Base-by-base conservation (phyloP, 257 asterid genomes). In the Gentiana macrophylla region DNA sequence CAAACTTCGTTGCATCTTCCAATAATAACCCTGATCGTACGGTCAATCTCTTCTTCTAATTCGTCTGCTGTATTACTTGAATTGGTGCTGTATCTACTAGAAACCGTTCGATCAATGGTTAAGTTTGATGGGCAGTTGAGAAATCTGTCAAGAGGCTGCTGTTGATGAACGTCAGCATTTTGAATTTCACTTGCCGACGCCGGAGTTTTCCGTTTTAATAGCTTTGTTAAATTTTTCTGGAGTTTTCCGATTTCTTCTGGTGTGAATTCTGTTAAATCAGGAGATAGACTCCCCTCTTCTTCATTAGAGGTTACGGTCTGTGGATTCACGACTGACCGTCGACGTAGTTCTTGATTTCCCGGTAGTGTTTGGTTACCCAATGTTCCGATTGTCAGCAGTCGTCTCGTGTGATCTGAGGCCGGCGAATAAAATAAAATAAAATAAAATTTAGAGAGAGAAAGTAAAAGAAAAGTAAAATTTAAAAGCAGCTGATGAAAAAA, bases 61-160 rank as follows among this genome's bases (percentile, higher is more conserved):
- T 76, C 75, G 4, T 67, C 73, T 6, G 9, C 2, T 5, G 9
- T 41, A 41, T 10, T 41, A 41, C 74, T 76, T 0, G 93, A 81
- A 32, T 67, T 68, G 3, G 70, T 73, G 67, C 84, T 82, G 64
- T 65, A 81, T 37, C 86, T 67, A 59, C 63, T 75, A 0, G 96
- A 86, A 48, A n/a, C 60, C 3, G 77, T 75, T 4, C 96, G 67
- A 63, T 89, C 94, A 12, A 86, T 85, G 49, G 84, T 95, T 80
- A 84, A 70, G 72, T 94, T 90, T 3, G 96, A 90, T 36, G 98
- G 96, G 72, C 98, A 90, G 67, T 86, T 90, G 2, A 90, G 85
- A 78, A 90, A 90, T 72, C 94, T 80, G 35, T 90, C 94, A 74
- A 90, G 63, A 0, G 96, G 97, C 1, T 86, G 74, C 24, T 24